Conservation (phyloP, 2,329 filamentous ascomycete genomes). For the Lachnellula arida region DNA sequence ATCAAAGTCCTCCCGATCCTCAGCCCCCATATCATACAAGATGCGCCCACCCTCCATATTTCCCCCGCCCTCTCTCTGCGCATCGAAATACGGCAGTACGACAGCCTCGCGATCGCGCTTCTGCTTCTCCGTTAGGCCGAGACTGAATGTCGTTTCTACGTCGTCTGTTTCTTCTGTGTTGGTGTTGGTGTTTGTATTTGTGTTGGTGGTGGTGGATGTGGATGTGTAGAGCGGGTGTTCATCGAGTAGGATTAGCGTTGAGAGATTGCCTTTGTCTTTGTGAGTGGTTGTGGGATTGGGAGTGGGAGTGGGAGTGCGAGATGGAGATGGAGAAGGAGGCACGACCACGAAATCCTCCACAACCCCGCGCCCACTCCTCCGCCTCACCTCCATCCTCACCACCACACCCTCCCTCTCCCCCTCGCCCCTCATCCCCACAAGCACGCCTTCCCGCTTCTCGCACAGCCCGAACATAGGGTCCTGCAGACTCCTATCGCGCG, state of each 20-base stretch:
- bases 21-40: slow-evolving; percentile 91
- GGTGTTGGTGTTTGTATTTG: neutral
- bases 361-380: slow-evolving; percentile 45
- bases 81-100: slow-evolving; percentile 93
- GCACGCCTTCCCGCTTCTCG: slow-evolving; percentile 72
- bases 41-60: slow-evolving; percentile 87
- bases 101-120: slow-evolving; percentile 80
- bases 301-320: too few species aligned
- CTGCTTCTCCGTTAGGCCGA: slow-evolving; percentile 89
- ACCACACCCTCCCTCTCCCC: slow-evolving; percentile 50
- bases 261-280: neutral
- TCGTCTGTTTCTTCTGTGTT: slow-evolving; percentile 41
- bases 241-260: slow-evolving; percentile 53
- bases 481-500: slow-evolving; percentile 67
- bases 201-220: slow-evolving; percentile 32
- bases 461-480: slow-evolving; percentile 75
- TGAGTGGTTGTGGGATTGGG: neutral
- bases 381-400: slow-evolving; percentile 78
- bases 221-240: slow-evolving; percentile 69
- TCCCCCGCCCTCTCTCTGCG: slow-evolving; percentile 71
- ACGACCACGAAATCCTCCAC: slow-evolving; percentile 56
- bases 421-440: slow-evolving; percentile 46
- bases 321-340: slow-evolving; percentile 21
- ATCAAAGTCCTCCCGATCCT: slow-evolving; percentile 96
- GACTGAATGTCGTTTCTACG: slow-evolving; percentile 73